Conservation (phyloP, 441 rosid genomes). For the Capsella rubella region DNA sequence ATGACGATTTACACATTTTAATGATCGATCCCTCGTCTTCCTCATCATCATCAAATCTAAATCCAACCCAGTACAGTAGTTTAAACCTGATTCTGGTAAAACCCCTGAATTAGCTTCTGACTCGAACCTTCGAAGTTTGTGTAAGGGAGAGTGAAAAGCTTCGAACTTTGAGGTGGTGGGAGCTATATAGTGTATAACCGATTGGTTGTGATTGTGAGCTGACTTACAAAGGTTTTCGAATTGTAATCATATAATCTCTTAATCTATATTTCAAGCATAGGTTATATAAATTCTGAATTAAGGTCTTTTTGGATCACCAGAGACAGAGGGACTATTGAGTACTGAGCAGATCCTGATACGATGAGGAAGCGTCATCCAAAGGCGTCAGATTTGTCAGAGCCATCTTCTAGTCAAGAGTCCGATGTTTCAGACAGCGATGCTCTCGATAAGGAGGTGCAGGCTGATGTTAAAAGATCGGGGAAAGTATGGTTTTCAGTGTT, state of each 20-base stretch:
- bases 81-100: neutral
- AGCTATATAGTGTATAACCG: neutral
- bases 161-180: conserved; percentile 3
- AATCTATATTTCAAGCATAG: no score
- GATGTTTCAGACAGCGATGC: conserved; percentile 22
- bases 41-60: neutral
- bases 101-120: conserved; percentile 20
- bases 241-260: no score
- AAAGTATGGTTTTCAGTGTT: conserved; percentile 61
- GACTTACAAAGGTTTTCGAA: neutral
- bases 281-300: no score
- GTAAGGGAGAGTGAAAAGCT: conserved; percentile 17
- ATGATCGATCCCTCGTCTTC: conserved; percentile 28
- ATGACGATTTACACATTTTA: conserved; percentile 31
- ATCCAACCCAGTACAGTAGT: neutral
- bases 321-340: neutral
- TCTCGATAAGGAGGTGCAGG: conserved; percentile 13
- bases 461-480: conserved; percentile 61
- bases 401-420: conserved; percentile 32
- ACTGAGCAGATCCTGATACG: neutral
- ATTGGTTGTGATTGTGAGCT: neutral
- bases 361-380: conserved; percentile 53
- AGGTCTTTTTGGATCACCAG: neutral
- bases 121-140: conserved; percentile 3
- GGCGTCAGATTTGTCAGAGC: conserved; percentile 41